phyloP scores from a whole-genome alignment of 306 rosid genomes.

The Fragaria nilgerrensis region DNA sequence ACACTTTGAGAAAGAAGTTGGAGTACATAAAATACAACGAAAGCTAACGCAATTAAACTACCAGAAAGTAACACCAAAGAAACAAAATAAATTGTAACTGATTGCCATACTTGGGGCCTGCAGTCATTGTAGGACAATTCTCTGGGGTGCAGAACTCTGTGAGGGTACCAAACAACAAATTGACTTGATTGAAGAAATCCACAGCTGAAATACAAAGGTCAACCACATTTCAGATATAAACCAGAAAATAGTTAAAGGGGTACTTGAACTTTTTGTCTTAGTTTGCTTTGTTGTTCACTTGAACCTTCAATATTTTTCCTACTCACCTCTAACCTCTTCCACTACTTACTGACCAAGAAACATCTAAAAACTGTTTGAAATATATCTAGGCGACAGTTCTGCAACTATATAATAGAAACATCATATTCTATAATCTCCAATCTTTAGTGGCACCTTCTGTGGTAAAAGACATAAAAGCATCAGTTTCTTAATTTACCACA shows the following conservation, averaged over 20 bases:
- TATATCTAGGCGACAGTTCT: not conserved
- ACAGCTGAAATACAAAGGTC: constrained; percentile 69
- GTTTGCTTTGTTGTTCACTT: not conserved
- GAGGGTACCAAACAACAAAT: constrained; percentile 96
- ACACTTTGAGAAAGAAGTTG: constrained; percentile 1
- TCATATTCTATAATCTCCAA: not conserved
- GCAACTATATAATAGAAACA: not conserved
- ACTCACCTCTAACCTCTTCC: not conserved
- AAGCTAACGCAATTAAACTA: constrained; percentile 18
- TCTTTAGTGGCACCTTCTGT: not conserved
- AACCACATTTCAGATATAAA: constrained; percentile 33
- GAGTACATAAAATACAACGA: not conserved
- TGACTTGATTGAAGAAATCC: constrained; percentile 99
- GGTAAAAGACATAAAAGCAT: not conserved
- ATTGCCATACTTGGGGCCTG: constrained; percentile 93
- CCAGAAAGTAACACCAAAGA: constrained; percentile 13
- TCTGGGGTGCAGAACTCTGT: constrained; percentile 96
- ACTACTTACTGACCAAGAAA: not conserved
- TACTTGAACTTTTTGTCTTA: not conserved
- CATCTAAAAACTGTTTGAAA: not conserved
- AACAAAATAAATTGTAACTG: constrained; percentile 8
- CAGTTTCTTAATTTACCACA: not conserved
- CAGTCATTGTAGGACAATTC: constrained; percentile 98
- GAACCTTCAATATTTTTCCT: not conserved
- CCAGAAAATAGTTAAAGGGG: not conserved